These are phyloP conservation scores for Epichloe coenophiala DNA, from an alignment of 2,329 filamentous ascomycete species.

Conservation along the genomic window DNA sequence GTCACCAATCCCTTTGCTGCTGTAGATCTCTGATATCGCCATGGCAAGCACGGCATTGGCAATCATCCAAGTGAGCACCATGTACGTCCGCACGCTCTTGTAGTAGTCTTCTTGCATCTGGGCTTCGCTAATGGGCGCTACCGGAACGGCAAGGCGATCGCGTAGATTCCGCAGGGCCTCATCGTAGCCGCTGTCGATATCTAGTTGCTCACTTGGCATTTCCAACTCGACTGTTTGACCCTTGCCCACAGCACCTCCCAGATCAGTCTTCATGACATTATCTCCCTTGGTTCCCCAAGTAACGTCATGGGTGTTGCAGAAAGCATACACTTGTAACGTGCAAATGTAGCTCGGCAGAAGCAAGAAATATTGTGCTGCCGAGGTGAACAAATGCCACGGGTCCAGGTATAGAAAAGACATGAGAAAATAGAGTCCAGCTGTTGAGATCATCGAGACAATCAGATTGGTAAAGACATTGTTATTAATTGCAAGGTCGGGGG, in stretches of 20 bases:
- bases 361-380: conserved; percentile 78
- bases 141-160: conserved; percentile 74
- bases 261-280: conserved; percentile 85
- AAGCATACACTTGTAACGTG: conserved; percentile 94
- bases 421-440: conserved; percentile 85
- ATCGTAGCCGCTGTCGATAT: conserved; percentile 96
- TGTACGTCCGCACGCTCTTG: conserved; percentile 91
- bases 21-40: conserved; percentile 80
- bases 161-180: conserved; percentile 92
- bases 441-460: conserved; percentile 78
- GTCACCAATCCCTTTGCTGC: conserved; percentile 52
- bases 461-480: conserved; percentile 92
- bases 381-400: conserved; percentile 98
- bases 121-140: conserved; percentile 47
- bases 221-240: conserved; percentile 82
- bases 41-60: conserved; percentile 87
- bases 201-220: conserved; percentile 94
- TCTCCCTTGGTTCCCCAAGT: conserved; percentile 97
- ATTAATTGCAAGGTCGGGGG: conserved; percentile 44
- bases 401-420: conserved; percentile 96
- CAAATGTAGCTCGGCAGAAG: conserved; percentile 91
- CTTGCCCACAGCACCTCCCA: conserved; percentile 70
- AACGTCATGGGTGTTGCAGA: conserved; percentile 98
- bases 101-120: conserved; percentile 98
- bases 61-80: conserved; percentile 91